Conservation (phyloP, 306 rosid species). For the Geum urbanum region DNA sequence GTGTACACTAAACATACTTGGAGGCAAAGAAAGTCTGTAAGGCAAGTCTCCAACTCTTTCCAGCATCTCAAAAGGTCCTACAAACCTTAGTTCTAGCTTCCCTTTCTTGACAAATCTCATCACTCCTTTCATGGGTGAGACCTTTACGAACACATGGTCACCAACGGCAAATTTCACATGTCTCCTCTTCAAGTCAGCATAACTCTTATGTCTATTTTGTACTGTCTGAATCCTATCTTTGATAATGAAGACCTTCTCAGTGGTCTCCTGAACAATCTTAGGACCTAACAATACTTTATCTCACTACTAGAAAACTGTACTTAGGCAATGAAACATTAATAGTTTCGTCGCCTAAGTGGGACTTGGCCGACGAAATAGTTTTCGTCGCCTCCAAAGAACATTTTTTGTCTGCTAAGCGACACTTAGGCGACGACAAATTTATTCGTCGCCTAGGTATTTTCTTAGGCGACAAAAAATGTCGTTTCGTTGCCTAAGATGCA, state of each 20-base stretch:
- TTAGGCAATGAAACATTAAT: no score
- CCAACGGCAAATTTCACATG: background rate
- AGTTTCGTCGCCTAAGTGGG: no score
- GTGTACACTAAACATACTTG: background rate
- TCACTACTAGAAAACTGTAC: no score
- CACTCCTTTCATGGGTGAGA: background rate
- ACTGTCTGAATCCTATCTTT: background rate
- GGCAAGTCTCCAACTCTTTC: background rate
- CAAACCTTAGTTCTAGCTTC: background rate
- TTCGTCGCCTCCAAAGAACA: no score
- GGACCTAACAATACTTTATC: no score
- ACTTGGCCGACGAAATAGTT: no score
- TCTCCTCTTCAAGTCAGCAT: background rate
- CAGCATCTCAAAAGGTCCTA: background rate
- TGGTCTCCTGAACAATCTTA: background rate
- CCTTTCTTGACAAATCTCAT: background rate
- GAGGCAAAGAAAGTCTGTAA: background rate
- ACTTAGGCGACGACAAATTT: no score
- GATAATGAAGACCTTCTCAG: background rate
- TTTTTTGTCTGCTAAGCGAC: no score
- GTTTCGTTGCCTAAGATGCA: no score
- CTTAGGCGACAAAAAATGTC: no score
- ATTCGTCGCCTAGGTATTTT: no score
- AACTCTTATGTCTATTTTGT: background rate
- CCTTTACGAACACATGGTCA: background rate